Evolutionary conservation across 2,329 filamentous ascomycete species (phyloP), one percentile per base, ranked within the genome.

Genomic region (Talaromyces funiculosus): DNA sequence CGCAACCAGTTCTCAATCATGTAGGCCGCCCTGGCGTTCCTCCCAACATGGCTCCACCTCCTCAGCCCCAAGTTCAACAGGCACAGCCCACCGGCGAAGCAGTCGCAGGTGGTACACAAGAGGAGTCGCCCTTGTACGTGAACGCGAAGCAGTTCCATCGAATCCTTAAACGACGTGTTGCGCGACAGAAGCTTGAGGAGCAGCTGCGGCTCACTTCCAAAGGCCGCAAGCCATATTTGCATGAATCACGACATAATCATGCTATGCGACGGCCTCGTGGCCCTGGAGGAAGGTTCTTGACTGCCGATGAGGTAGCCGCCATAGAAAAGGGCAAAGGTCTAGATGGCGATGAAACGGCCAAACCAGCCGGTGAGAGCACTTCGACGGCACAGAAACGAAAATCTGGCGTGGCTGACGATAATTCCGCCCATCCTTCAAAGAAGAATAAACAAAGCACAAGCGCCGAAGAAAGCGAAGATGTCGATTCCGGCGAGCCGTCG

Each of bases 121-220:
- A 97, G 73, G 94, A 99, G 72, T 93, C 93, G 0, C 94, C 94
- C 0, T 80, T 99, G 0, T 99, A 99, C 68, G 94, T 99, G 70
- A 99, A 99, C 69, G 94, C 94, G 4, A 99, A 99, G 75, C 94
- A 99, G 71, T 99, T 99, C 68, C 94, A 99, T 73, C 89, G 94
- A 26, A 99, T 99, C 53, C 78, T 99, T 59, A 97, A 99, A 81
- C 85, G 94, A 61, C 86, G 94, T 62, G 91, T 97, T 64, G 94
- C 94, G 6, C 85, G 94, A 35, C 94, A 97, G 75, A 91, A 90
- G 73, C 81, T 99, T 16, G 94, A 99, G 74, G 94, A 99, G 74
- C 90, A 92, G 59, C 78, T 99, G 45, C 86, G 94, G 43, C 79
- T 97, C 61, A 97, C 94, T 0, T 95, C 89, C 9, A 99, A 99